These are phyloP conservation scores for Tremellales sp. DNA, from an alignment of 1,284 basidiomycete genomes.

Conservation along the genomic window DNA sequence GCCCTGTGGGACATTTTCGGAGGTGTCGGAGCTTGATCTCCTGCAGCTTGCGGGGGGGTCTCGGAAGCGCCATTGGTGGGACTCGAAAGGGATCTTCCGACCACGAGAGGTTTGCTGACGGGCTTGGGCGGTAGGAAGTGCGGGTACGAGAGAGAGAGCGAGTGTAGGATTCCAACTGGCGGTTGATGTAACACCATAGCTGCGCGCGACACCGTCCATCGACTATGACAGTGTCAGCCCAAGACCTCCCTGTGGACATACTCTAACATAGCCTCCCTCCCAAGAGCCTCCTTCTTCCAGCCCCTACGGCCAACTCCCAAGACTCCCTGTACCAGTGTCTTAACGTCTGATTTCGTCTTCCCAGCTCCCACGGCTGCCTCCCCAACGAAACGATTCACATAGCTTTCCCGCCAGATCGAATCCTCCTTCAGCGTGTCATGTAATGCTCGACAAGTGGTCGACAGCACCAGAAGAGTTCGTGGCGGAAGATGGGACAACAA, in stretches of 20 bases:
- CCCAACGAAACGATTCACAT: constrained; percentile 40
- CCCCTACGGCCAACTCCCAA: constrained; percentile 20
- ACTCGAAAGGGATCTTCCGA: constrained; percentile 29
- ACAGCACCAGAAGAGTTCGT: constrained; percentile 28
- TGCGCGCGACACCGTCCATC: constrained; percentile 38
- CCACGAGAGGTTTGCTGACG: too few species aligned
- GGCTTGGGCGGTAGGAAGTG: constrained; percentile 15
- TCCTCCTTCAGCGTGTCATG: constrained; percentile 32
- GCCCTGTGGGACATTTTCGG: constrained; percentile 38
- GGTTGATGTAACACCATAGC: constrained; percentile 35
- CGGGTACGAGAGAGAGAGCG: constrained; percentile 43
- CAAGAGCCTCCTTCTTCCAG: constrained; percentile 36
- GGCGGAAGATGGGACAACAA: constrained; percentile 39
- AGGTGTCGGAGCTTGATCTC: not conserved
- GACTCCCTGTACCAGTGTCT: constrained; percentile 28
- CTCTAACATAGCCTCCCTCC: constrained; percentile 42
- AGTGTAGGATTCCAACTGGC: constrained; percentile 34
- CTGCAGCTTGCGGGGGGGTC: not conserved
- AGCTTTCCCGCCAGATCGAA: constrained; percentile 41
- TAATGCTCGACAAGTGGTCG: constrained; percentile 31
- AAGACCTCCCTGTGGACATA: constrained; percentile 14
- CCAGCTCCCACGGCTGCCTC: constrained; percentile 20
- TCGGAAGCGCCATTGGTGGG: constrained; percentile 7
- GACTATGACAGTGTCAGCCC: constrained; percentile 18
- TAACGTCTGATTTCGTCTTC: constrained; percentile 22